Evolutionary conservation across 441 rosid species (phyloP).

Genomic region (Eruca vesicaria): DNA sequence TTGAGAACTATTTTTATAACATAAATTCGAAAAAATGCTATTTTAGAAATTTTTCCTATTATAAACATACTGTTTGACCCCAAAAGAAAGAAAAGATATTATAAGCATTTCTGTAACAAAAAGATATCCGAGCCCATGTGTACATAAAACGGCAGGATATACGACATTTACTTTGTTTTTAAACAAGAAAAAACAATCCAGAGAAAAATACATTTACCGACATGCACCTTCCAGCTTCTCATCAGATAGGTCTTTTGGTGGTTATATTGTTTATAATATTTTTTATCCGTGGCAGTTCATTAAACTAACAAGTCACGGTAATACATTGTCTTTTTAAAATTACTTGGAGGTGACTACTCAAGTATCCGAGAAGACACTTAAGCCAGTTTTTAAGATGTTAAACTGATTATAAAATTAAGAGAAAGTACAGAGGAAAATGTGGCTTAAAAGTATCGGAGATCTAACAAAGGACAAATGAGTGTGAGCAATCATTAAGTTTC

Average conservation of each 20-base stretch:
- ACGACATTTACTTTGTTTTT: neutral
- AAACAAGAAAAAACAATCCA: neutral
- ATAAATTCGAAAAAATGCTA: too few species aligned
- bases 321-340: neutral
- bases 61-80: too few species aligned
- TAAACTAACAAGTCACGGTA: neutral
- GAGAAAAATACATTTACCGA: neutral
- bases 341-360: constrained; percentile 28
- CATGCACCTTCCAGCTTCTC: neutral
- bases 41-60: too few species aligned
- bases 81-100: too few species aligned
- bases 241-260: neutral
- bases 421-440: constrained; percentile 23
- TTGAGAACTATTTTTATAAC: too few species aligned
- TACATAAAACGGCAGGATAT: neutral
- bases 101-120: neutral
- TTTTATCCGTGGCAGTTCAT: neutral
- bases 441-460: constrained; percentile 26
- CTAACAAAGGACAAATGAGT: constrained; percentile 31
- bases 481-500: constrained; percentile 33
- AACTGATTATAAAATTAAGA: constrained; percentile 12
- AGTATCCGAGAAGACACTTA: constrained; percentile 24
- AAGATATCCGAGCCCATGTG: neutral
- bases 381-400: neutral
- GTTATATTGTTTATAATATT: neutral